These are phyloP conservation scores for Westerdykella sp. DNA, from an alignment of 2,329 filamentous ascomycete genomes.

Conservation along the genomic window DNA sequence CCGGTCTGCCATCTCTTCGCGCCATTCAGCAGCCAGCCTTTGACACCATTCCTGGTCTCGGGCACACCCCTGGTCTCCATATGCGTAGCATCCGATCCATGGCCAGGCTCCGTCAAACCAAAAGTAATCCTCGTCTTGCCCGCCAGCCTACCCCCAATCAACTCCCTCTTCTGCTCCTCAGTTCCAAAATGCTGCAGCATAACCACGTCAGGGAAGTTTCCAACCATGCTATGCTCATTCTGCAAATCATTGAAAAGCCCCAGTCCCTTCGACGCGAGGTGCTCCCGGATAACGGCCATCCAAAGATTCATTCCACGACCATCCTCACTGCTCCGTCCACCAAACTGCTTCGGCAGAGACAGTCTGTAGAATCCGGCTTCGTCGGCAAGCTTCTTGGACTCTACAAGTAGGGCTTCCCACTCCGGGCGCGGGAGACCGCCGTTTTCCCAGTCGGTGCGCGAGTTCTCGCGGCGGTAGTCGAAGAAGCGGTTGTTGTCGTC, in stretches of 20 bases:
- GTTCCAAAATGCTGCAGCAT: constrained; percentile 58
- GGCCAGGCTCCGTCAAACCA: constrained; percentile 56
- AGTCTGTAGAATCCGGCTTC: constrained; percentile 57
- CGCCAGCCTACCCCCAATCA: constrained; percentile 49
- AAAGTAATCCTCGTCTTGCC: constrained; percentile 55
- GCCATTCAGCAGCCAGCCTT: constrained; percentile 51
- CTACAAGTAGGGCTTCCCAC: constrained; percentile 51
- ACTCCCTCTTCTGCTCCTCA: constrained; percentile 47
- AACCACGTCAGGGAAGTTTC: constrained; percentile 57
- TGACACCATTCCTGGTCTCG: constrained; percentile 40
- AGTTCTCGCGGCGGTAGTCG: constrained; percentile 57
- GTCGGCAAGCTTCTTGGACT: constrained; percentile 50
- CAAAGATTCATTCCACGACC: constrained; percentile 50
- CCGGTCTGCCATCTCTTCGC: constrained; percentile 62
- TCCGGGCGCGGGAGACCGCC: constrained; percentile 52
- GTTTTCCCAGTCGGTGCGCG: constrained; percentile 56
- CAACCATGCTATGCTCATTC: constrained; percentile 57
- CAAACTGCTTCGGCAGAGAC: constrained; percentile 51
- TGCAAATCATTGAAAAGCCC: constrained; percentile 59
- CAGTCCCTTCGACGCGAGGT: constrained; percentile 54
- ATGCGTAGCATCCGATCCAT: constrained; percentile 58
- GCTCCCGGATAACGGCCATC: constrained; percentile 58
- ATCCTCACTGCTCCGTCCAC: constrained; percentile 44
- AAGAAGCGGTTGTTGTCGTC: constrained; percentile 60
- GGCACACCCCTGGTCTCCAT: constrained; percentile 51